A percentile compares a stretch with the other conserved stretches of the same genome.
phyloP scores from a whole-genome alignment of 2,329 filamentous ascomycete genomes.

The Fusarium floridanum region DNA sequence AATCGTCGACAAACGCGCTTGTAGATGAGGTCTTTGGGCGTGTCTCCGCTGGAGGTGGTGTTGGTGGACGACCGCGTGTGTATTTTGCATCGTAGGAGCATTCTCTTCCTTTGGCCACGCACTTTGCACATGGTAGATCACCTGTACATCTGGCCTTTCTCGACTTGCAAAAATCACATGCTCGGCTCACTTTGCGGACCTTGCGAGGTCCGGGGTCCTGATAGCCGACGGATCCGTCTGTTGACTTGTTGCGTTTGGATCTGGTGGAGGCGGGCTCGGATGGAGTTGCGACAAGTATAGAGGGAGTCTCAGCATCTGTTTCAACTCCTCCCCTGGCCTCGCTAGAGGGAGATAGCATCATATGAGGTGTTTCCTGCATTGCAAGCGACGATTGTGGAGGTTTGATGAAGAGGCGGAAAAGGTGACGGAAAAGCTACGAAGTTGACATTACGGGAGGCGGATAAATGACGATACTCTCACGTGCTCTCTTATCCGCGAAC shows the following conservation, averaged over 20 bases:
- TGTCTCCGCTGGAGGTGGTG: neutral
- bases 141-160: slow-evolving; percentile 47
- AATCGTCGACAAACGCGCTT: neutral
- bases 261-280: neutral
- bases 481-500: neutral
- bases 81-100: neutral
- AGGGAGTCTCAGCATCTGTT: neutral
- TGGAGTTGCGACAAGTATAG: neutral
- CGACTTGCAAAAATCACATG: slow-evolving; percentile 49
- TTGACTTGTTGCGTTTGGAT: neutral
- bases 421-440: neutral
- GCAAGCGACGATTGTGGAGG: neutral
- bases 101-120: slow-evolving; percentile 37
- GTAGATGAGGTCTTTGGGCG: neutral
- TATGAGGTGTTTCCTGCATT: slow-evolving; percentile 2
- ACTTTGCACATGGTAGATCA: slow-evolving; percentile 51
- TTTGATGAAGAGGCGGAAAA: slow-evolving; percentile 4
- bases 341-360: neutral
- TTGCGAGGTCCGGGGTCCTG: neutral
- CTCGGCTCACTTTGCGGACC: slow-evolving; percentile 48
- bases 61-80: neutral
- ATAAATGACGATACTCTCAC: neutral
- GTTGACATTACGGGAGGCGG: neutral
- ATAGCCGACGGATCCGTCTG: neutral
- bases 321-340: neutral